A percentile compares a stretch with the other conserved stretches of the same genome.
Conservation (phyloP, 1,139 yeast species). For the Diutina mesorugosa region DNA sequence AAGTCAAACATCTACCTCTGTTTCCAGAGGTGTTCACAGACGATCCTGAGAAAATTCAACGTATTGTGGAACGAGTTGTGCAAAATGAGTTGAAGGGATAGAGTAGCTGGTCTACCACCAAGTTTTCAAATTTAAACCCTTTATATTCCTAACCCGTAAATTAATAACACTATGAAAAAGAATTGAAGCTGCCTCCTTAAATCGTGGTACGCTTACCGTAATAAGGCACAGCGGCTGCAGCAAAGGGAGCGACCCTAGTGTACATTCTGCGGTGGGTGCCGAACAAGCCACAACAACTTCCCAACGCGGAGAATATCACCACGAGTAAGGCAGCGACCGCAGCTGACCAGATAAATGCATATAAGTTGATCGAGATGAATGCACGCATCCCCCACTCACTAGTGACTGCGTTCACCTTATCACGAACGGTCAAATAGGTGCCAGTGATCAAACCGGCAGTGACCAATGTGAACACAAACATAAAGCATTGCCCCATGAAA, state of each 20-base stretch:
- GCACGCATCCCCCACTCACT: slow-evolving; percentile 22
- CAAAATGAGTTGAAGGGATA: background rate
- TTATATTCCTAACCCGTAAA: background rate
- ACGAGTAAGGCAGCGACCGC: background rate
- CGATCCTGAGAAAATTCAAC: slow-evolving; percentile 4
- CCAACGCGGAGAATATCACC: background rate
- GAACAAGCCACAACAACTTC: background rate
- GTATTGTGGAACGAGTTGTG: background rate
- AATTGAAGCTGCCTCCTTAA: background rate
- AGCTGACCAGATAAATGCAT: slow-evolving; percentile 16
- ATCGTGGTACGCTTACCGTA: background rate
- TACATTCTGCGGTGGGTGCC: slow-evolving; percentile 1
- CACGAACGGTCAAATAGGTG: slow-evolving; percentile 16
- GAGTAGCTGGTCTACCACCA: background rate
- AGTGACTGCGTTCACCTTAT: slow-evolving; percentile 18
- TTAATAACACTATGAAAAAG: background rate
- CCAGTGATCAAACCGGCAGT: slow-evolving; percentile 26
- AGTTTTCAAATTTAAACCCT: background rate
- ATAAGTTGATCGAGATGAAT: slow-evolving; percentile 26
- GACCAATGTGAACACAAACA: slow-evolving; percentile 19
- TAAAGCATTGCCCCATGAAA: slow-evolving; percentile 20
- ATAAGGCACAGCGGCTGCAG: background rate
- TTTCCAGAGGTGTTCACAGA: slow-evolving; percentile 10
- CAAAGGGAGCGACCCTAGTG: background rate
- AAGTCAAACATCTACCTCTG: background rate